Base-by-base conservation (phyloP, 78 protist genomes). In the Diacronema lutheri region DNA sequence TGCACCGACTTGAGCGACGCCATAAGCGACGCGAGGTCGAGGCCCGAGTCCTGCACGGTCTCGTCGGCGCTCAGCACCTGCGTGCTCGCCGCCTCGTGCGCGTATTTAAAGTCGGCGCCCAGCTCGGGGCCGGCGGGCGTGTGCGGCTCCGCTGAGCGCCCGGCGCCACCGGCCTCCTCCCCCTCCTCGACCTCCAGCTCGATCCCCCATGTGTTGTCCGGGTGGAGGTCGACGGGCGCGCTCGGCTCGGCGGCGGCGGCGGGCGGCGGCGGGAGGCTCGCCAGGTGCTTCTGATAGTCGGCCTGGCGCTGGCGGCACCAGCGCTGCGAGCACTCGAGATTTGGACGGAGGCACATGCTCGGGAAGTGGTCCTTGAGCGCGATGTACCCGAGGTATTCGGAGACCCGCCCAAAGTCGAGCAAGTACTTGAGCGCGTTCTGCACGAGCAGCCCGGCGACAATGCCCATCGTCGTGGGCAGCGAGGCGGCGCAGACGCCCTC, bases 381-480 rank as follows among this genome's bases (percentile, higher is more conserved):
- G 25, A 40, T 12, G 58, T 50, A 85, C 38, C 99, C 99, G 5
- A 97, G 78, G 50, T 95, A 95, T 16, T 58, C 46, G 2, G 96
- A 78, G 11, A 93, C 96, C 11, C 78, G 71, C 41, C 99, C 99
- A 58, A 97, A 97, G 21, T 12, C 26, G 29, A 96, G 90, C 46
- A 94, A 69, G 50, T 68, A 76, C 92, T 97, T 97, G 85, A 97
- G 92, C 10, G 97, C 85, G 64, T 95, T 96, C 85, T 97, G 98
- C 21, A 92, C 94, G 16, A 96, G 82, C 76, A 96, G 57, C 58
- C 98, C 99, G 5, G 98, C 98, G 23, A 90, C 58, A 10, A 61
- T 81, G 11, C 97, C 97, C 99, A 97, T 97, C 25, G 98, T 97
- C 19, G 99, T 96, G n/a, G 98, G 97, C 20, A 97, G 92, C 20